These are phyloP conservation scores for Ocimum tenuiflorum DNA, from an alignment of 257 asterid genomes.

Conservation along the genomic window DNA sequence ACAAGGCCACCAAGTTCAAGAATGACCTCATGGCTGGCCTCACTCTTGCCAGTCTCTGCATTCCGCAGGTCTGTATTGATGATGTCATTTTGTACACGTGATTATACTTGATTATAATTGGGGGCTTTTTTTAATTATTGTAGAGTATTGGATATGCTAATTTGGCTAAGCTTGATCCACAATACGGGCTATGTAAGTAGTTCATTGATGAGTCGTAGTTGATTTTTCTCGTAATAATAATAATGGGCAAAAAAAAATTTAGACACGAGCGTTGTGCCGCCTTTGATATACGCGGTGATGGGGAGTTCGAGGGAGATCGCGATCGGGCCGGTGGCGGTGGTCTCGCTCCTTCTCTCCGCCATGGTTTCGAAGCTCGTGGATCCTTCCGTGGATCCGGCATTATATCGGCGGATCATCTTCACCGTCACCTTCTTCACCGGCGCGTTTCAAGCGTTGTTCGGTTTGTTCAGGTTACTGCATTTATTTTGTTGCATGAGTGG, in stretches of 20 bases:
- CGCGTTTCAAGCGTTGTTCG: slow-evolving; percentile 39
- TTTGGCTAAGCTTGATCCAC: slow-evolving; percentile 80
- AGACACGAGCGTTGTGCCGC: slow-evolving; percentile 58
- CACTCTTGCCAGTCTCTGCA: slow-evolving; percentile 81
- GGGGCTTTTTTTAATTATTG: neutral
- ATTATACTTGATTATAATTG: too few relatives aligned
- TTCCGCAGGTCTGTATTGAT: slow-evolving; percentile 55
- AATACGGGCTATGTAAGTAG: slow-evolving; percentile 72
- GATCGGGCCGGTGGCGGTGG: slow-evolving; percentile 58
- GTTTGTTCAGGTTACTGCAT: slow-evolving; percentile 35
- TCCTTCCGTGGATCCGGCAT: slow-evolving; percentile 33
- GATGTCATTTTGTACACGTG: neutral
- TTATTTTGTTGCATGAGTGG: neutral
- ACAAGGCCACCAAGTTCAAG: slow-evolving; percentile 59
- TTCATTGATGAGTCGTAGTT: too few relatives aligned
- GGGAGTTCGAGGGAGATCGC: slow-evolving; percentile 60
- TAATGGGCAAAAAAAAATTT: neutral
- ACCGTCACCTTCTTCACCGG: slow-evolving; percentile 59
- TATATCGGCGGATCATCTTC: slow-evolving; percentile 33
- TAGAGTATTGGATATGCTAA: slow-evolving; percentile 91
- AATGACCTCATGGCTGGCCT: slow-evolving; percentile 75
- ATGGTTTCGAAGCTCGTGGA: slow-evolving; percentile 38
- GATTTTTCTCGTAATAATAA: too few relatives aligned
- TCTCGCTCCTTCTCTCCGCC: slow-evolving; percentile 43
- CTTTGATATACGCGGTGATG: slow-evolving; percentile 47